These are phyloP conservation scores for Nakazawaea wickerhamii DNA, from an alignment of 805 yeast genomes.

Conservation along the genomic window DNA sequence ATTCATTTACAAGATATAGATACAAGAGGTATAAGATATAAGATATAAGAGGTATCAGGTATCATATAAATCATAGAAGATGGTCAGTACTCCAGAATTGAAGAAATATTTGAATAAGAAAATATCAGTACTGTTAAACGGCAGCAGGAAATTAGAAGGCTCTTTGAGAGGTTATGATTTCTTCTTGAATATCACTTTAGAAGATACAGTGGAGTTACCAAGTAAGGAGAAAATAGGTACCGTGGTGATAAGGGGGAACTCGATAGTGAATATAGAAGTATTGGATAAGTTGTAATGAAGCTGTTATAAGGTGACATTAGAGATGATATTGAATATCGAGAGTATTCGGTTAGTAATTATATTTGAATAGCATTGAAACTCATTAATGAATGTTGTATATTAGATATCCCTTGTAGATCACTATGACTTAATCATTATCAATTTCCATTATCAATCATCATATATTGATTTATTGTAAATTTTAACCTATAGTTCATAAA, in stretches of 20 bases:
- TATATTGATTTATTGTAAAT: too few species aligned
- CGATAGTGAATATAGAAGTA: conserved; percentile 46
- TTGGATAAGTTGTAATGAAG: conserved; percentile 14
- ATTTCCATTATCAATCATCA: too few species aligned
- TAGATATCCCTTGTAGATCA: too few species aligned
- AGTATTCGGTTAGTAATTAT: too few species aligned
- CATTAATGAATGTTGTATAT: too few species aligned
- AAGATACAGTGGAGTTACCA: conserved; percentile 20
- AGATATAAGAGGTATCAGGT: background rate
- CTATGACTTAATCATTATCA: too few species aligned
- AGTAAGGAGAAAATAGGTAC: conserved; percentile 21
- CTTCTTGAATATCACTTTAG: conserved; percentile 30
- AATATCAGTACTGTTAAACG: conserved; percentile 69
- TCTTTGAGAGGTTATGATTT: conserved; percentile 80
- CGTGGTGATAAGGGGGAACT: conserved; percentile 47
- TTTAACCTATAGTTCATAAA: too few species aligned
- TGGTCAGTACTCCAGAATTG: conserved; percentile 31
- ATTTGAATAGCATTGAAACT: too few species aligned
- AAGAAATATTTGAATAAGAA: conserved; percentile 73
- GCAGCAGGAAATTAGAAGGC: conserved; percentile 75
- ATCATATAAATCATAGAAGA: conserved; percentile 9
- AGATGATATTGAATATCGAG: too few species aligned
- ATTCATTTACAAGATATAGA: background rate
- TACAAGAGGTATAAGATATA: background rate
- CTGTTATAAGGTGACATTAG: too few species aligned